Base-by-base conservation (phyloP, 2,329 filamentous ascomycete genomes). In the Pseudocercospora fijiensis region DNA sequence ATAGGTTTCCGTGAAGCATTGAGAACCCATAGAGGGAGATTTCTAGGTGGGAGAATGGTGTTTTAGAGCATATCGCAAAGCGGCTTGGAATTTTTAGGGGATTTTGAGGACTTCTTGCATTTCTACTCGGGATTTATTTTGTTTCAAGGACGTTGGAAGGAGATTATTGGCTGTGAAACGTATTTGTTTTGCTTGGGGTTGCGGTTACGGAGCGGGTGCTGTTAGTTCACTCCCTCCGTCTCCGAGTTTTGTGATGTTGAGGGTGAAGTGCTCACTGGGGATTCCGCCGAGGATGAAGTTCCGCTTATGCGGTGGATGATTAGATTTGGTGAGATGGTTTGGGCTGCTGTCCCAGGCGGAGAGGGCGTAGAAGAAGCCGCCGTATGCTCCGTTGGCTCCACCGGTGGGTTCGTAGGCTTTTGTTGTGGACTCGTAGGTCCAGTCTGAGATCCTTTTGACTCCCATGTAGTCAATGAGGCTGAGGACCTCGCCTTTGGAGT, bases 201-300 rank as follows among this genome's bases (percentile, higher is more conserved):
- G 55, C 55, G 22, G 55, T 57, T 4, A 43, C 55, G 18, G 20
- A 20, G 13, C 30, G 20, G 11, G 55, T 43, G 30, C 55, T 57
- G 55, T 57, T 57, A 57, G 30, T 37, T 37, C 8, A 30, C 55
- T 43, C 8, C 55, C 55, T 43, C 55, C 55, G 11, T 57, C 55
- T 37, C 30, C 1, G 55, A 57, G 43, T 7, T 24, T 22, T 4
- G 20, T 43, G 9, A 57, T 20, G 4, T 11, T 4, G 28, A 57
- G 55, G 4, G 2, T 22, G 55, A 57, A 57, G 20, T 22, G n/a
- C 16, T 57, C 55, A 9, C 7, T 41, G 16, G 55, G 55, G 6
- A 57, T 57, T n/a, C 55, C 55, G 30, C 55, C 52, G 11, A 57
- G n/a, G 18, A 57, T 57, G 30, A 57, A 57, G n/a, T 41, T n/a